Evolutionary conservation across 1,139 yeast species (phyloP).

Genomic region (Protomyces gravidus): DNA sequence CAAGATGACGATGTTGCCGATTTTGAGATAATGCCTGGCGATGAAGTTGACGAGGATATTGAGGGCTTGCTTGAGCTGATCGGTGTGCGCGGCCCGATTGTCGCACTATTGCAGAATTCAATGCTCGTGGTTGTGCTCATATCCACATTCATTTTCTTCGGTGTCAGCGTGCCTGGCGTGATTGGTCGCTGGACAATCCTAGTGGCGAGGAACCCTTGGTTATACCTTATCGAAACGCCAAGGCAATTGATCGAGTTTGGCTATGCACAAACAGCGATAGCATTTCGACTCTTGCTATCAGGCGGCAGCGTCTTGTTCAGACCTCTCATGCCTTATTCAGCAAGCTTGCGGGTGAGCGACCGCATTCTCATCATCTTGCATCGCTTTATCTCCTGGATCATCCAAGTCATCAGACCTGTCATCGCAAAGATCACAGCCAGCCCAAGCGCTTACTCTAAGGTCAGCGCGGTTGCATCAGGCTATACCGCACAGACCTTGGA

Average conservation of each 20-base stretch:
- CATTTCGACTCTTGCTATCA: not conserved
- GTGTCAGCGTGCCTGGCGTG: slow-evolving; percentile 21
- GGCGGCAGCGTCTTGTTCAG: not conserved
- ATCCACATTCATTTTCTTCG: slow-evolving; percentile 29
- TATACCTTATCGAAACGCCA: slow-evolving; percentile 1
- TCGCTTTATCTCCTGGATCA: not conserved
- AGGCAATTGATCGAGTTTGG: not conserved
- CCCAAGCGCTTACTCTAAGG: not conserved
- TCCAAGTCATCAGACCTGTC: not conserved
- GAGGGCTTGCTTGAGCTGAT: slow-evolving; percentile 37
- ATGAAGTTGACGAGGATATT: slow-evolving; percentile 36
- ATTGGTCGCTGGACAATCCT: slow-evolving; percentile 12
- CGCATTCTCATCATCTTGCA: not conserved
- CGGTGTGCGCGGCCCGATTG: slow-evolving; percentile 40
- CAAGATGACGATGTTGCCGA: slow-evolving; percentile 3
- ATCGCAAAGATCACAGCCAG: too few relatives aligned
- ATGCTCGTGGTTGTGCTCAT: slow-evolving; percentile 34
- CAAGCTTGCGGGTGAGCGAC: not conserved
- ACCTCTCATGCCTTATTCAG: not conserved
- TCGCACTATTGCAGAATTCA: slow-evolving; percentile 35
- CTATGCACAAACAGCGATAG: not conserved
- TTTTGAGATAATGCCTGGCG: slow-evolving; percentile 29
- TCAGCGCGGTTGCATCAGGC: not conserved
- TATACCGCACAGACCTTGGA: not conserved
- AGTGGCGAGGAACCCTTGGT: not conserved